Evolutionary conservation across 768 basidiomycete species (phyloP).

Genomic region (Russula emetica): DNA sequence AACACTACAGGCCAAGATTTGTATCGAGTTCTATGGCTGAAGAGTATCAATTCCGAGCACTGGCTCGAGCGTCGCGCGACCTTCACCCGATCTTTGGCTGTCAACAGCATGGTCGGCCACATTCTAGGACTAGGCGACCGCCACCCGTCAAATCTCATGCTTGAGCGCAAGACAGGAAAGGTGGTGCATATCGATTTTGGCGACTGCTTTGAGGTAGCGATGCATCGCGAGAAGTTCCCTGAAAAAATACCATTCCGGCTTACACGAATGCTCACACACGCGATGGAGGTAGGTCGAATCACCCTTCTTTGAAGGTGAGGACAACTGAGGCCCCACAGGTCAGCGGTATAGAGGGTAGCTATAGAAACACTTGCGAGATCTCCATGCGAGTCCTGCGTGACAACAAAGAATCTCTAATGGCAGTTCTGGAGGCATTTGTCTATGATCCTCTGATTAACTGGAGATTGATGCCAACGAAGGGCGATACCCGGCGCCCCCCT

Average conservation of each 20-base stretch:
- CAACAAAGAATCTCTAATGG: slow-evolving; percentile 99
- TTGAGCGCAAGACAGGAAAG: slow-evolving; percentile 88
- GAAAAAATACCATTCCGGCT: slow-evolving; percentile 98
- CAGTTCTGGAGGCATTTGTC: slow-evolving; percentile 96
- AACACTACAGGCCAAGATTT: slow-evolving; percentile 98
- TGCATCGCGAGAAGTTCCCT: slow-evolving; percentile 98
- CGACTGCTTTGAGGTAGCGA: slow-evolving; percentile 97
- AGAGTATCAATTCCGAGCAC: slow-evolving; percentile 91
- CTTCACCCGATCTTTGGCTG: slow-evolving; percentile 91
- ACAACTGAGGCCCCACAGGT: slow-evolving; percentile 52
- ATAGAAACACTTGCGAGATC: slow-evolving; percentile 91
- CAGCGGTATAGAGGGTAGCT: slow-evolving; percentile 97
- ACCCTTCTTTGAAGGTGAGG: not conserved
- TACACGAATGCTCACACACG: slow-evolving; percentile 96
- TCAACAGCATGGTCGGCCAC: slow-evolving; percentile 98
- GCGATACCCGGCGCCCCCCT: slow-evolving; percentile 64
- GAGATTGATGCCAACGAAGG: slow-evolving; percentile 85
- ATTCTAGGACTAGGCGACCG: slow-evolving; percentile 97
- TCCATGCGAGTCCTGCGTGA: slow-evolving; percentile 96
- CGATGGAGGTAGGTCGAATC: slow-evolving; percentile 79
- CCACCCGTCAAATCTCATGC: slow-evolving; percentile 91
- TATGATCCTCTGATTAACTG: slow-evolving; percentile 98
- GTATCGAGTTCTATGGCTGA: slow-evolving; percentile 95
- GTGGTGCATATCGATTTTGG: slow-evolving; percentile 97
- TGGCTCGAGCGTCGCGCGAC: slow-evolving; percentile 96